These are phyloP conservation scores for Candida manassasensis DNA, from an alignment of 805 yeast species.

Conservation along the genomic window DNA sequence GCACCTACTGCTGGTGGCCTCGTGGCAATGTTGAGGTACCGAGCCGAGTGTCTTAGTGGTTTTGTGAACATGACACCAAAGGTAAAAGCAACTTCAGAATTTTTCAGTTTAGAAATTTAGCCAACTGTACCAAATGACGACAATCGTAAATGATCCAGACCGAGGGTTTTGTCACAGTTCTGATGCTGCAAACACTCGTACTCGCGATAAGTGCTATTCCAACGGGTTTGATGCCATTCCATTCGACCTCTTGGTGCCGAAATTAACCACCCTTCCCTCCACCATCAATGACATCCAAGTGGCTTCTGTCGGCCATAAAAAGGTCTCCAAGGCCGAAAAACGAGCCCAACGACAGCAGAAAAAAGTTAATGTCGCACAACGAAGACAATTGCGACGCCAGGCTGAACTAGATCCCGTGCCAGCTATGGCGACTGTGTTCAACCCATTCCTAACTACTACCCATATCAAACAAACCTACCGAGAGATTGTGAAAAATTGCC, in stretches of 20 bases:
- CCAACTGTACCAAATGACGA: slow-evolving; percentile 3
- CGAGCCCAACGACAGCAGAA: slow-evolving; percentile 19
- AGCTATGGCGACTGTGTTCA: slow-evolving; percentile 6
- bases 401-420: slow-evolving; percentile 7
- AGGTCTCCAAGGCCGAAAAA: slow-evolving; percentile 16
- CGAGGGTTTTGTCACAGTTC: slow-evolving; percentile 12
- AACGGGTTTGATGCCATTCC: slow-evolving; percentile 42
- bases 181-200: background rate
- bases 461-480: slow-evolving; percentile 17
- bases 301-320: slow-evolving; percentile 6
- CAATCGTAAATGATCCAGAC: slow-evolving; percentile 10
- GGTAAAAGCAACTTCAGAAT: background rate
- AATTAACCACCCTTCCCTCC: slow-evolving; percentile 1
- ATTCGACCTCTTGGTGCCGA: slow-evolving; percentile 21
- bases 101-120: background rate
- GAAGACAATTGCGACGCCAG: slow-evolving; percentile 13
- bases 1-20: slow-evolving; percentile 27
- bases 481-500: slow-evolving; percentile 9
- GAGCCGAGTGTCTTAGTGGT: too few species aligned
- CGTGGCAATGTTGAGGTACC: slow-evolving; percentile 13
- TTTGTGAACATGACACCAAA: too few species aligned
- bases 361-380: slow-evolving; percentile 18
- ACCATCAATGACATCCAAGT: slow-evolving; percentile 3
- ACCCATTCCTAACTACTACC: slow-evolving; percentile 12
- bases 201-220: background rate